Evolutionary conservation across 1,284 basidiomycete species (phyloP), one percentile per base, ranked within the genome.

Genomic region (Trametes hirsuta): DNA sequence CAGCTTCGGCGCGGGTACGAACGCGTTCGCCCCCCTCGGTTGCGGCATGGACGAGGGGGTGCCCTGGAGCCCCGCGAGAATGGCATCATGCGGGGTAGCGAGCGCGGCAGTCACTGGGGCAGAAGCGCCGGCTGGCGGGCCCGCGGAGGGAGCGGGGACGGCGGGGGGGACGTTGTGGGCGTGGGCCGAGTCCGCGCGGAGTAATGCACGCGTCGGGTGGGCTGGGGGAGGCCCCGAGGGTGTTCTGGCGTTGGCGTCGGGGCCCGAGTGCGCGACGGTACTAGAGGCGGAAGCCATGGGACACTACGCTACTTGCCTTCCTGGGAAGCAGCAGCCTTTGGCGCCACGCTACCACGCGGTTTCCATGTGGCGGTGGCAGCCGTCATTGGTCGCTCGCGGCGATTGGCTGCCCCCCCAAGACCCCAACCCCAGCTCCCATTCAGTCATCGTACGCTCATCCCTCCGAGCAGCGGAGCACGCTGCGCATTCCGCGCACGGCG

Each of bases 81-180:
- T 72, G 30, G 77, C 77, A 71, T 90, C 88, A 68, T 90, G 88
- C n/a, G 85, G 85, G 2, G 84, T 86, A 53, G 77, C 76, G 52
- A 81, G 64, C 3, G 73, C 68, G 22, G 72, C 66, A 11, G 71
- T 71, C 18, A 71, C 61, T 10, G 67, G 66, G 25, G 59, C 46
- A 21, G 39, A 63, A 52, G 15, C 30, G 36, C 44, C 22, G 11
- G 40, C 6, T 21, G 30, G 47, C 55, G 55, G 49, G 24, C 18
- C 47, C 39, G 53, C n/a, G n/a, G 30, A 4, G 30, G 24, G 30
- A 21, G 37, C 10, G 56, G 48, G 41, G 64, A 62, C 5, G 63
- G 61, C 41, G 54, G 50, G 24, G 21, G 51, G 40, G 25, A 41
- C 35, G 53, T 48, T 53, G 37, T 55, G 30, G 18, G 48, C 3